These are phyloP conservation scores for Epichloe brachyelytri DNA, from an alignment of 2,329 filamentous ascomycete genomes.

Conservation along the genomic window DNA sequence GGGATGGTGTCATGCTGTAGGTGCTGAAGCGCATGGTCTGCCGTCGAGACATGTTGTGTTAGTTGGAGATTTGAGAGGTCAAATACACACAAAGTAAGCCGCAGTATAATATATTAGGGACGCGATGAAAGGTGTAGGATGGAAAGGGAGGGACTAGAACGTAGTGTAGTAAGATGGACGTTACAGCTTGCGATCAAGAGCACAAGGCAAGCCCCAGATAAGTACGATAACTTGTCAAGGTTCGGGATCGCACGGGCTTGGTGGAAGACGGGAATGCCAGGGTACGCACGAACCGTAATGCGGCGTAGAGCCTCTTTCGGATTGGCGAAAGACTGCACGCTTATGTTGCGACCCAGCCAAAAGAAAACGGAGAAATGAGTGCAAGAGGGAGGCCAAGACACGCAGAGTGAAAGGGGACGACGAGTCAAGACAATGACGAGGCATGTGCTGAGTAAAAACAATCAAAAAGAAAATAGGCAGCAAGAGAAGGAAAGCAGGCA, in stretches of 20 bases:
- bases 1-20: slow-evolving; percentile 45
- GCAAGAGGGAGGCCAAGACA: slow-evolving; percentile 7
- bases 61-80: neutral
- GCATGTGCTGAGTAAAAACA: neutral
- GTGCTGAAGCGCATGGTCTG: slow-evolving; percentile 46
- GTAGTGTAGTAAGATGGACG: neutral
- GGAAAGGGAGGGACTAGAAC: neutral
- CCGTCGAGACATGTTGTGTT: slow-evolving; percentile 10
- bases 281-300: slow-evolving; percentile 3
- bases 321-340: neutral
- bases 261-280: slow-evolving; percentile 1
- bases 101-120: neutral
- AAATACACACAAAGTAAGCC: neutral
- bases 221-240: neutral
- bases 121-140: neutral
- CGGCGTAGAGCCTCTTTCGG: neutral
- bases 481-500: slow-evolving; percentile 2
- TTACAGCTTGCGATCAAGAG: neutral
- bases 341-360: neutral
- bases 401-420: slow-evolving; percentile 3
- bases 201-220: neutral
- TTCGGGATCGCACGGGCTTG: neutral
- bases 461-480: slow-evolving; percentile 1
- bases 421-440: slow-evolving; percentile 4
- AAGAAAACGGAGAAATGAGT: neutral